Conservation (phyloP, 179 eudicot species). For the Nepenthes alata region DNA sequence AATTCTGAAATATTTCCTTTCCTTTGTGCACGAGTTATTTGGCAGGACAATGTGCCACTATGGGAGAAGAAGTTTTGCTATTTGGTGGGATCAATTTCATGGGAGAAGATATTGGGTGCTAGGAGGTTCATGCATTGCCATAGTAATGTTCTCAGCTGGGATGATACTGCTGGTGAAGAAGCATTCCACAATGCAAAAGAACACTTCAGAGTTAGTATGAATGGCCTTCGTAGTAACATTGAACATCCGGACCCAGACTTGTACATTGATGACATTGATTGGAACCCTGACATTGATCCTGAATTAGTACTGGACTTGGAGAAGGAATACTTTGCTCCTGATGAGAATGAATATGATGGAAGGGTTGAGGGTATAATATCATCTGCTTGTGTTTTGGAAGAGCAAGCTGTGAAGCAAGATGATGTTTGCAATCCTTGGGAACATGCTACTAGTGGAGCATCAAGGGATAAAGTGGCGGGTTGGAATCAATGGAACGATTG, state of each 20-base stretch:
- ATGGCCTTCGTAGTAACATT: constrained; percentile 21
- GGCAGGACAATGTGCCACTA: constrained; percentile 46
- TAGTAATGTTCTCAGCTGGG: constrained; percentile 24
- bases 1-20: no score
- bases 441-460: neutral
- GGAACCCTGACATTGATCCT: constrained; percentile 35
- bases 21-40: constrained; percentile 21
- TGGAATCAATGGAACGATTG: constrained; percentile 17
- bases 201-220: constrained; percentile 26
- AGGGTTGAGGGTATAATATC: neutral
- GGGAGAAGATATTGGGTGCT: constrained; percentile 37
- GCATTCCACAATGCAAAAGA: constrained; percentile 33
- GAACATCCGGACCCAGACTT: constrained; percentile 30
- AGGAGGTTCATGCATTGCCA: constrained; percentile 22
- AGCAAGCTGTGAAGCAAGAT: neutral
- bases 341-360: constrained; percentile 17
- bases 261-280: constrained; percentile 36
- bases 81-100: constrained; percentile 30
- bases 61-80: constrained; percentile 59
- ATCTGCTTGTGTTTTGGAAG: constrained; percentile 4
- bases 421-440: constrained; percentile 10
- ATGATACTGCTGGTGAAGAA: constrained; percentile 37
- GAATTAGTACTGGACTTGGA: constrained; percentile 25
- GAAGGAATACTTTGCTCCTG: constrained; percentile 23
- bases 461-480: constrained; percentile 15